These are phyloP conservation scores for Dictyostelium capitatum DNA, from an alignment of 78 protist species.

Conservation along the genomic window DNA sequence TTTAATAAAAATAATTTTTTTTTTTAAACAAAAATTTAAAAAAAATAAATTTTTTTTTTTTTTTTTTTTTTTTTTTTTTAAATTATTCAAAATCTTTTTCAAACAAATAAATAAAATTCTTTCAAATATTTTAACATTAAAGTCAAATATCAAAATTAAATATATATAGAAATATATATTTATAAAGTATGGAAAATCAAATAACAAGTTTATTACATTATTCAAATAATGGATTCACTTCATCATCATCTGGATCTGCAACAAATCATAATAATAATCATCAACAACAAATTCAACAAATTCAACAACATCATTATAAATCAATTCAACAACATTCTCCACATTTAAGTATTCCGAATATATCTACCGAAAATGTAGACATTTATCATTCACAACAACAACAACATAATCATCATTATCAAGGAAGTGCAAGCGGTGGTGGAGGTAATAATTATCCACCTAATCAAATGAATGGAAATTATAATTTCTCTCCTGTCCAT, in stretches of 20 bases:
- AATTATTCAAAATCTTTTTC: no score
- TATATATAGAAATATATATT: no score
- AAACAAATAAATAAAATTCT: no score
- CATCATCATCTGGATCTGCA: not conserved
- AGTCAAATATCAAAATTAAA: no score
- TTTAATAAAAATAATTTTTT: no score
- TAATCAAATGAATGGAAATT: not conserved
- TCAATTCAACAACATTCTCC: constrained; percentile 41
- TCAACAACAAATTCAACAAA: not conserved
- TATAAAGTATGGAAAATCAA: not conserved
- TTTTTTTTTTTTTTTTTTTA: no score
- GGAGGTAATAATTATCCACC: not conserved
- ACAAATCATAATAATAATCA: not conserved
- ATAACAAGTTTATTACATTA: not conserved
- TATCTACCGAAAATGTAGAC: not conserved
- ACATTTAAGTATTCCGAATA: not conserved
- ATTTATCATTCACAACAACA: not conserved
- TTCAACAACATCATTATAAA: not conserved
- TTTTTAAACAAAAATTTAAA: no score
- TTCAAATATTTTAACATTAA: no score
- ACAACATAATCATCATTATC: not conserved
- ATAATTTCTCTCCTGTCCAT: not conserved
- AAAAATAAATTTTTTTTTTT: no score
- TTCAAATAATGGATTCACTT: not conserved
- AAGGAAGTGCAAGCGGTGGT: not conserved